These are phyloP conservation scores for Russula olivacea DNA, from an alignment of 768 basidiomycete species.

Conservation along the genomic window DNA sequence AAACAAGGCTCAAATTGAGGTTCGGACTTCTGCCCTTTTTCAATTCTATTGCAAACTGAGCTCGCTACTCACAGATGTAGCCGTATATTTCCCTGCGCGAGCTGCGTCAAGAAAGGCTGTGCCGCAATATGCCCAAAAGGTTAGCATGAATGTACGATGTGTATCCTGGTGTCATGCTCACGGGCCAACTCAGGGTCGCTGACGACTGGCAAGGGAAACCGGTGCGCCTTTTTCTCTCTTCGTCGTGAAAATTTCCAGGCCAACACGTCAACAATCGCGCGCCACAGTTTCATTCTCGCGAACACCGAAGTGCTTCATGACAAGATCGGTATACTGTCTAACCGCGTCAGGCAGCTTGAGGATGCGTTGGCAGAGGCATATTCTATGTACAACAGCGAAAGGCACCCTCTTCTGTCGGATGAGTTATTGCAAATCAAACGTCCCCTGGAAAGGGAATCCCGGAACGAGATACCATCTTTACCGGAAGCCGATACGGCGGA, in stretches of 20 bases:
- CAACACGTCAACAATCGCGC: constrained; percentile 1
- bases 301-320: constrained; percentile 66
- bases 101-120: constrained; percentile 38
- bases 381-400: constrained; percentile 39
- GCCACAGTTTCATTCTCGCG: constrained; percentile 56
- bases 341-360: constrained; percentile 61
- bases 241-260: constrained; percentile 19
- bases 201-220: constrained; percentile 68
- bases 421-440: constrained; percentile 61
- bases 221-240: constrained; percentile 35
- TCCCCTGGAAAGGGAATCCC: constrained; percentile 57
- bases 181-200: constrained; percentile 46
- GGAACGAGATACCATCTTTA: constrained; percentile 33
- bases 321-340: constrained; percentile 55
- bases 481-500: constrained; percentile 45
- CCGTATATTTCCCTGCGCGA: constrained; percentile 56
- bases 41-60: constrained; percentile 2
- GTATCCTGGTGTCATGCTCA: not conserved
- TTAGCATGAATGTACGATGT: constrained; percentile 25
- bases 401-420: constrained; percentile 54
- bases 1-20: constrained; percentile 59
- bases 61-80: constrained; percentile 41
- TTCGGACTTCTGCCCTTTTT: constrained; percentile 31
- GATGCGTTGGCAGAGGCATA: constrained; percentile 57
- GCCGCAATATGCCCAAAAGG: constrained; percentile 63